Conservation (phyloP, 805 yeast genomes). For the Candida morakotiae region DNA sequence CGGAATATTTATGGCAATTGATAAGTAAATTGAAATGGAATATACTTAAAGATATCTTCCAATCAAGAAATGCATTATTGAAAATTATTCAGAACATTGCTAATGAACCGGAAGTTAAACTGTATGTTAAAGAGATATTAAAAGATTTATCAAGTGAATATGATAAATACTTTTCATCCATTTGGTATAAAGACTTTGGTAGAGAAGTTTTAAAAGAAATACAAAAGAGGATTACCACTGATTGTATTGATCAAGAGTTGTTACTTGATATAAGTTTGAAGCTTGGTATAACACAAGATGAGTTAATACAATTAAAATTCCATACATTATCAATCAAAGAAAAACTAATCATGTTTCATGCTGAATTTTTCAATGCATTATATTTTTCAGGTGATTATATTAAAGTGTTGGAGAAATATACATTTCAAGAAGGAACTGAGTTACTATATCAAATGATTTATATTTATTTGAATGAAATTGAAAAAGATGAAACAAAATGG, state of each 20-base stretch:
- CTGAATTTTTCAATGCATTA: constrained; percentile 9
- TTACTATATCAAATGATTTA: constrained; percentile 25
- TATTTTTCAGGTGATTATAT: constrained; percentile 14
- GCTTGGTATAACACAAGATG: constrained; percentile 24
- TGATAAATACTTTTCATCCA: constrained; percentile 18
- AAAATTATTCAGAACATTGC: not conserved
- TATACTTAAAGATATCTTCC: constrained; percentile 1
- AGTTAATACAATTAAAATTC: constrained; percentile 21
- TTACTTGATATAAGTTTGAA: constrained; percentile 18
- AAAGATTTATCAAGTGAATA: constrained; percentile 22
- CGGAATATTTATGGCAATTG: not conserved
- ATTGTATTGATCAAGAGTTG: constrained; percentile 11
- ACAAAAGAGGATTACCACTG: constrained; percentile 14
- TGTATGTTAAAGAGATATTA: constrained; percentile 14
- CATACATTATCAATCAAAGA: constrained; percentile 14
- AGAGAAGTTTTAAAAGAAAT: constrained; percentile 20
- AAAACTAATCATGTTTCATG: constrained; percentile 13
- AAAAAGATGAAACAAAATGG: constrained; percentile 26
- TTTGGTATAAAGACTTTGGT: constrained; percentile 28
- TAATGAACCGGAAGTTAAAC: not conserved
- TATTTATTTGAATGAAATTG: constrained; percentile 23
- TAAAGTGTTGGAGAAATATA: constrained; percentile 20
- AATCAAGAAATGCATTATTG: not conserved
- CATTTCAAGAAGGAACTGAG: constrained; percentile 14
- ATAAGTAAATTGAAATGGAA: not conserved